Evolutionary conservation across 108 stramenopile species (phyloP).

Genomic region (Cyclotella sp.): DNA sequence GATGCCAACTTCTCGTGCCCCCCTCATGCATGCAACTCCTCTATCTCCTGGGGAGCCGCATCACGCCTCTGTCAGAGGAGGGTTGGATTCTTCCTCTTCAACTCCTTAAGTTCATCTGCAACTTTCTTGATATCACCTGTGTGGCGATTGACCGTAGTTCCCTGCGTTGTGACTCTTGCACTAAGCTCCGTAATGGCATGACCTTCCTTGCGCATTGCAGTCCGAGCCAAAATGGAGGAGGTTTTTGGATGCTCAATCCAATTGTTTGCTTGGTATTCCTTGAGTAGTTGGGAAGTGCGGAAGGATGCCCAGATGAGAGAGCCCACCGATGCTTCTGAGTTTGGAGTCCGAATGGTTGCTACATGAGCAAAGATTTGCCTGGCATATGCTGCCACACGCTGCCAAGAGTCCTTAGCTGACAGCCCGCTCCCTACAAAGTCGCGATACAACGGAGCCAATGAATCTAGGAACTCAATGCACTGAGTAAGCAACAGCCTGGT

Average conservation of each 20-base stretch:
- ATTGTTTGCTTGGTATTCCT: neutral
- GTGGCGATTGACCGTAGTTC: neutral
- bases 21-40: neutral
- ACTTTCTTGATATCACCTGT: conserved; percentile 1
- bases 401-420: conserved; percentile 2
- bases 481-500: neutral
- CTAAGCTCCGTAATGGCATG: neutral
- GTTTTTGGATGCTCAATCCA: conserved; percentile 15
- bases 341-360: neutral
- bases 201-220: conserved; percentile 9
- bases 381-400: neutral
- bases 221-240: conserved; percentile 16
- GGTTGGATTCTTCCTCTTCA: neutral
- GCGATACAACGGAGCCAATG: neutral
- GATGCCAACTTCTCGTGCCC: neutral
- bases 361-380: conserved; percentile 4
- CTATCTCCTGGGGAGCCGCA: neutral
- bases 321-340: neutral
- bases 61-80: neutral
- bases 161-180: neutral
- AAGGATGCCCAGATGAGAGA: neutral
- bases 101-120: neutral
- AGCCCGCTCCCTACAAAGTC: neutral
- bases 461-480: conserved; percentile 12
- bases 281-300: neutral